phyloP scores from a whole-genome alignment of 768 basidiomycete genomes.

The Amanita subjunquillea region DNA sequence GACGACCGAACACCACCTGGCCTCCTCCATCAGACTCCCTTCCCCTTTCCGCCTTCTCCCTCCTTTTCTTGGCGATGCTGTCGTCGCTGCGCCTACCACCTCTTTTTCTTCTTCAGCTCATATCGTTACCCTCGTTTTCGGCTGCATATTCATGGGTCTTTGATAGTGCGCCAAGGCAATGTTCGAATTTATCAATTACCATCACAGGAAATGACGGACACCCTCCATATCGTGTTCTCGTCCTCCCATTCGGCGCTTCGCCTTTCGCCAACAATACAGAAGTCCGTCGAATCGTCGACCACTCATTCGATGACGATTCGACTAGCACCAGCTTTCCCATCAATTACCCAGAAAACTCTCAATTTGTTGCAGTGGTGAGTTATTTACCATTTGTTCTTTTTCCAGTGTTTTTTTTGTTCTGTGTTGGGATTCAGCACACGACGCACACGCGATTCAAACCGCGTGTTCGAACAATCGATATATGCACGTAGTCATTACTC shows the following conservation, averaged over 20 bases:
- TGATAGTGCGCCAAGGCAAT: slow-evolving; percentile 46
- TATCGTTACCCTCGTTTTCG: slow-evolving; percentile 17
- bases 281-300: slow-evolving; percentile 47
- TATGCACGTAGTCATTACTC: background rate
- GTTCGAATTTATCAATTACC: slow-evolving; percentile 48
- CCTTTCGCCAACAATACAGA: slow-evolving; percentile 55
- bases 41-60: slow-evolving; percentile 1
- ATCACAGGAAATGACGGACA: slow-evolving; percentile 44
- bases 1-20: background rate
- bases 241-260: slow-evolving; percentile 58
- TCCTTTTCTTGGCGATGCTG: slow-evolving; percentile 5
- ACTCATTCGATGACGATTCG: slow-evolving; percentile 35
- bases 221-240: slow-evolving; percentile 58
- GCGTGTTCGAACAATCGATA: background rate
- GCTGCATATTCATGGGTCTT: slow-evolving; percentile 39
- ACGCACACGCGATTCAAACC: background rate
- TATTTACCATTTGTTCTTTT: background rate
- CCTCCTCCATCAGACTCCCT: background rate
- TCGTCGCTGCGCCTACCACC: background rate
- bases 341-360: slow-evolving; percentile 54
- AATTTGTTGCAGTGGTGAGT: slow-evolving; percentile 69
- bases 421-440: background rate
- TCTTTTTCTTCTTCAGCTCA: slow-evolving; percentile 15
- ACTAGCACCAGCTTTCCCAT: slow-evolving; percentile 42
- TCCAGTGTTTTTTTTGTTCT: background rate